Percentiles rank a stretch among this genome's conserved stretches.
Conservation (phyloP, 2,329 filamentous ascomycete genomes). For the Hymenoscyphus infarciens region DNA sequence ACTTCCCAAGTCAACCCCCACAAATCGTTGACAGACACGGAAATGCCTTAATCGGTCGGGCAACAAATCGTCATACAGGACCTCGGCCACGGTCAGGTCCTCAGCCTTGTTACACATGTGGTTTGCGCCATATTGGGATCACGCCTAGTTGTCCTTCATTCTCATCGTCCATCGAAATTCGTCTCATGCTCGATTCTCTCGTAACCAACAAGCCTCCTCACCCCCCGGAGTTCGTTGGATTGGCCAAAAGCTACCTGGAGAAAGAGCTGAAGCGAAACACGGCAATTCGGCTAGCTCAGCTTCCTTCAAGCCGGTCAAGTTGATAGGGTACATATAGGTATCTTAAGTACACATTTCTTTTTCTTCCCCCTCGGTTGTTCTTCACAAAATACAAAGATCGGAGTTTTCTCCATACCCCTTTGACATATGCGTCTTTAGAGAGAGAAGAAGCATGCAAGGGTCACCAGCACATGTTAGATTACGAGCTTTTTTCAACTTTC, state of each 20-base stretch:
- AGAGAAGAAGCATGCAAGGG: not conserved
- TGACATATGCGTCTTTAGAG: not conserved
- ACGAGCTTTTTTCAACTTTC: not conserved
- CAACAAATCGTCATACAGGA: not conserved
- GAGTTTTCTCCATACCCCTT: not conserved
- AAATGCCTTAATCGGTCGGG: not conserved
- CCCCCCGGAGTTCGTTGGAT: not conserved
- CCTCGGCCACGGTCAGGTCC: not conserved
- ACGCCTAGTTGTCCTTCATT: not conserved
- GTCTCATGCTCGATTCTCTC: slow-evolving; percentile 2
- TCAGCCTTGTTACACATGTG: not conserved
- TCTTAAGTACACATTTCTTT: not conserved
- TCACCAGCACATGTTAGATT: not conserved
- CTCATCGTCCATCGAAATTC: not conserved
- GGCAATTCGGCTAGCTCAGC: not conserved
- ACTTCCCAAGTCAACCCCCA: not conserved
- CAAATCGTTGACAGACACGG: not conserved
- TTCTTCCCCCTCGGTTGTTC: not conserved
- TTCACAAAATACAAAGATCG: not conserved
- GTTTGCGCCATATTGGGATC: slow-evolving; percentile 2
- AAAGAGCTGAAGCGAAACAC: not conserved
- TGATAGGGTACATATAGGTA: not conserved
- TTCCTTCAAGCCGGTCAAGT: not conserved
- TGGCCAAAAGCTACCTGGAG: not conserved
- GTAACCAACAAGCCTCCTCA: not conserved